Evolutionary conservation across 176 grass and related monocot genomes (phyloP).

Genomic region (Carex littledalei): DNA sequence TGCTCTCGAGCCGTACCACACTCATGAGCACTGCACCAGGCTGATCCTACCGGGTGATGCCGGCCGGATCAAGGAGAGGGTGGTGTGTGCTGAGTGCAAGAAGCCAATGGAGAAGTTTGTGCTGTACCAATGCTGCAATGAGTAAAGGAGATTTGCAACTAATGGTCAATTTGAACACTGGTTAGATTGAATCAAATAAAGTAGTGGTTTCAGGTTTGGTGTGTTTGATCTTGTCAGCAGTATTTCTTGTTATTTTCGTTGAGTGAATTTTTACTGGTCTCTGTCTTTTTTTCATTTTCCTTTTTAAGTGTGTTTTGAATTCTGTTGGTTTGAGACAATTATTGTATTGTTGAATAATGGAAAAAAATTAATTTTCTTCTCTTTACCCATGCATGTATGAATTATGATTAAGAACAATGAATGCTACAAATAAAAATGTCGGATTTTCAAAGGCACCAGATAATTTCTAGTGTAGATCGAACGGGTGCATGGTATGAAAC

Average conservation of each 20-base stretch:
- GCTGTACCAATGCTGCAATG: conserved; percentile 48
- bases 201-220: not conserved
- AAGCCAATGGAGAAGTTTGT: conserved; percentile 38
- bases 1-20: conserved; percentile 26
- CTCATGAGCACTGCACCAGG: conserved; percentile 35
- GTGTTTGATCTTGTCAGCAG: not conserved
- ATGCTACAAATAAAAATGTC: too few relatives aligned
- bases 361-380: not conserved
- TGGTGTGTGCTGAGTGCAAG: conserved; percentile 38
- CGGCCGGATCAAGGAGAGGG: conserved; percentile 24
- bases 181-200: conserved; percentile 13
- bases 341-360: not conserved
- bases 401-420: too few relatives aligned
- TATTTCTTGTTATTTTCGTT: too few relatives aligned
- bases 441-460: too few relatives aligned
- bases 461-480: too few relatives aligned
- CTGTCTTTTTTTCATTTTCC: not conserved
- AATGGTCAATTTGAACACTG: not conserved
- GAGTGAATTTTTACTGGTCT: too few relatives aligned
- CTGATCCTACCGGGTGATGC: conserved; percentile 33
- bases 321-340: not conserved
- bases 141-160: conserved; percentile 10
- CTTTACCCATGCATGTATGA: too few relatives aligned
- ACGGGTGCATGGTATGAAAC: too few relatives aligned
- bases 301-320: not conserved